Percentiles rank a stretch among this genome's conserved stretches.
Conservation (phyloP, 1,284 basidiomycete species). For the Fomitopsis palustris region DNA sequence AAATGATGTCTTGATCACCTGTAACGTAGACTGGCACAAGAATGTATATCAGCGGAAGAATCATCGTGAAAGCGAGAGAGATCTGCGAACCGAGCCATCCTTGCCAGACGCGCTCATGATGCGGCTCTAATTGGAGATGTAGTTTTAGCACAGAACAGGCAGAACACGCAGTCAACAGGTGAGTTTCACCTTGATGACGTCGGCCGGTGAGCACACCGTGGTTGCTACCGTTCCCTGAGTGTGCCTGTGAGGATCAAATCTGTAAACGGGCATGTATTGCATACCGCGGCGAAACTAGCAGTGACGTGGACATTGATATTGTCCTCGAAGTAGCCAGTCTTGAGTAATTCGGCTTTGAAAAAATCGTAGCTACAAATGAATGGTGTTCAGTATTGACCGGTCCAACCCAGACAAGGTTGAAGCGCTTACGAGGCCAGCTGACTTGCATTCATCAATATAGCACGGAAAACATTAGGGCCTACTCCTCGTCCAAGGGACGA, state of each 20-base stretch:
- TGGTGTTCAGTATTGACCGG: background rate
- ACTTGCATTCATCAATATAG: slow-evolving; percentile 87
- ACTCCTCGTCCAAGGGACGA: slow-evolving; percentile 77
- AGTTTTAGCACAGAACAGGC: background rate
- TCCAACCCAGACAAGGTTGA: background rate
- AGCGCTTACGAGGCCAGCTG: slow-evolving; percentile 79
- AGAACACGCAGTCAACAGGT: background rate
- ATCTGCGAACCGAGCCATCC: slow-evolving; percentile 56
- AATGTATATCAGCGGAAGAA: slow-evolving; percentile 1
- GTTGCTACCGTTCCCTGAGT: slow-evolving; percentile 84
- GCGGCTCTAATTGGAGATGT: slow-evolving; percentile 44
- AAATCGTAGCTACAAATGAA: slow-evolving; percentile 69
- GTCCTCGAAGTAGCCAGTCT: slow-evolving; percentile 69
- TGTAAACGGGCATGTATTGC: slow-evolving; percentile 25
- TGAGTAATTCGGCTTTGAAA: slow-evolving; percentile 80
- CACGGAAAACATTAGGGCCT: slow-evolving; percentile 83
- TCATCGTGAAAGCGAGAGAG: background rate
- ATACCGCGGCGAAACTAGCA: slow-evolving; percentile 80
- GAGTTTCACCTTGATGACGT: slow-evolving; percentile 74
- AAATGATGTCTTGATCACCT: slow-evolving; percentile 70
- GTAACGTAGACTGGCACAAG: slow-evolving; percentile 57
- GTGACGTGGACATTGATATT: slow-evolving; percentile 82
- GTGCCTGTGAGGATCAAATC: background rate
- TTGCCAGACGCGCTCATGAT: slow-evolving; percentile 90
- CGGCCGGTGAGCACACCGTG: slow-evolving; percentile 91